phyloP scores from a whole-genome alignment of 106 monocot species.

The Dendrobium catenatum region DNA sequence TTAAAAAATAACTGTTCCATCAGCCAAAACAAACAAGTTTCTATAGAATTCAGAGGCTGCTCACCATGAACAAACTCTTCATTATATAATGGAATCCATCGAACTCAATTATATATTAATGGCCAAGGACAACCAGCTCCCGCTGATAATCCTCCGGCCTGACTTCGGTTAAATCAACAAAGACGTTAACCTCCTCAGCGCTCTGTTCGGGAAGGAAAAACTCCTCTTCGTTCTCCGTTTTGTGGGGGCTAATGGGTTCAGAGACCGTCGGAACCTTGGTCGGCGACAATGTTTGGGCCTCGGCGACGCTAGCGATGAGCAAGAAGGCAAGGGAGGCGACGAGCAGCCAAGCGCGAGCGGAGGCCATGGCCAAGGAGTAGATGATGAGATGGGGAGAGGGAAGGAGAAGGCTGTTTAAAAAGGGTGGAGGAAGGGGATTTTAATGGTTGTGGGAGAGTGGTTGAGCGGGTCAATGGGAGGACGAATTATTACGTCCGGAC shows the following conservation, averaged over 20 bases:
- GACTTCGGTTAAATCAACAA: neutral
- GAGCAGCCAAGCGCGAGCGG: neutral
- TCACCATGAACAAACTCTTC: too few species aligned
- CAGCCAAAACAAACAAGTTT: too few species aligned
- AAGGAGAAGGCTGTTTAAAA: neutral
- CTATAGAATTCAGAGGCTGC: too few species aligned
- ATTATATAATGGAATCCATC: neutral
- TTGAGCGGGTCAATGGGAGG: neutral
- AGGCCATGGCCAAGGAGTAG: neutral
- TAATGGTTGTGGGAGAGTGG: neutral
- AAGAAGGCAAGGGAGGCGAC: neutral
- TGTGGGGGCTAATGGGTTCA: neutral
- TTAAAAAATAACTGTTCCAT: too few species aligned
- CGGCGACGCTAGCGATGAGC: neutral
- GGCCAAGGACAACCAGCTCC: neutral
- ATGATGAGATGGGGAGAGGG: neutral
- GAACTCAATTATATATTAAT: neutral
- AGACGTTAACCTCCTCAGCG: neutral
- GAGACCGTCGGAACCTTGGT: neutral
- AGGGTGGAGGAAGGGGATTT: neutral
- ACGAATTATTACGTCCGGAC: too few species aligned
- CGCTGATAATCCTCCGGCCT: slow-evolving; percentile 1
- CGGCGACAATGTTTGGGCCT: neutral
- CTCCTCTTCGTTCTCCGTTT: neutral
- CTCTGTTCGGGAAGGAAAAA: neutral